Evolutionary conservation across 1,139 yeast species (phyloP).

Genomic region (Sugiyamaella japonica): DNA sequence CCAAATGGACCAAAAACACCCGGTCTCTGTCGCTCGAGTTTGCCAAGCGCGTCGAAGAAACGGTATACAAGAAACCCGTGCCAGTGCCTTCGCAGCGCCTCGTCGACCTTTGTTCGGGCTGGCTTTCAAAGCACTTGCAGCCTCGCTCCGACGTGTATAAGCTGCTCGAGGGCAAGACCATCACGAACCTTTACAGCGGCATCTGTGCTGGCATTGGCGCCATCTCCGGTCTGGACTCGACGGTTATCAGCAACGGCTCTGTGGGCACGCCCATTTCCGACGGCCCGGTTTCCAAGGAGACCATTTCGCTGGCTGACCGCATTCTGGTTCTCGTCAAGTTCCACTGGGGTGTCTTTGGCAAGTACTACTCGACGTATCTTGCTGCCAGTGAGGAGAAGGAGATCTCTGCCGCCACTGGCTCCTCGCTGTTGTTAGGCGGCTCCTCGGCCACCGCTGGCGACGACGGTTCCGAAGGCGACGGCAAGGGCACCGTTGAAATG

Average conservation of each 20-base stretch:
- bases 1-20: conserved; percentile 87
- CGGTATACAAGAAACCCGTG: conserved; percentile 20
- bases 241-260: conserved; percentile 15
- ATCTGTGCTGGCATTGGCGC: conserved; percentile 26
- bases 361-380: conserved; percentile 34
- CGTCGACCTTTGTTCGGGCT: conserved; percentile 68
- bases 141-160: conserved; percentile 80
- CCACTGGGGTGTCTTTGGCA: conserved; percentile 74
- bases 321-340: conserved; percentile 61
- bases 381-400: conserved; percentile 19
- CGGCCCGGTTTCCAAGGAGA: conserved; percentile 43
- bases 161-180: conserved; percentile 58
- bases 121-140: conserved; percentile 85
- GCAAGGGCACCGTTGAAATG: conserved; percentile 10
- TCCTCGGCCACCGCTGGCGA: neutral
- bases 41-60: conserved; percentile 46
- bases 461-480: conserved; percentile 6
- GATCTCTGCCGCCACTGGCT: conserved; percentile 6
- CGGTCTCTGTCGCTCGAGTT: conserved; percentile 71
- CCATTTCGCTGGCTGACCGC: conserved; percentile 52
- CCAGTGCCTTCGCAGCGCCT: conserved; percentile 28
- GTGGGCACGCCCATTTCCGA: conserved; percentile 29
- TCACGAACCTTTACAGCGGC: conserved; percentile 29
- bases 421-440: neutral
- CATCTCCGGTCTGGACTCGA: conserved; percentile 28